phyloP scores from a whole-genome alignment of 2,329 filamentous ascomycete species.

The Orbilia oligospora region DNA sequence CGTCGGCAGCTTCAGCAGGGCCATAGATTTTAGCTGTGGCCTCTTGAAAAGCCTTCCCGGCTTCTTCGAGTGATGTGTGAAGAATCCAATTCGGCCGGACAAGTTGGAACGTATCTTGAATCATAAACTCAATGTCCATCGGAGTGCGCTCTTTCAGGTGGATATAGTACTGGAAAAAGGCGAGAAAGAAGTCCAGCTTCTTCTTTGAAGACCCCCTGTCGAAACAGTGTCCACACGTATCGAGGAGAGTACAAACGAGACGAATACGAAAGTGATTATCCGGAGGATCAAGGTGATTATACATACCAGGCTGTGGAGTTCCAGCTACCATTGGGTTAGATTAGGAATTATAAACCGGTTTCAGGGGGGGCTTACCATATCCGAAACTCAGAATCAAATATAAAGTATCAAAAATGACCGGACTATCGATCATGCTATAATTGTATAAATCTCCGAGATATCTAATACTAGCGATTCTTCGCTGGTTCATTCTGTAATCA shows the following conservation, averaged over 20 bases:
- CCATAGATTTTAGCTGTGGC: conserved; percentile 94
- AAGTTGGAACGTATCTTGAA: conserved; percentile 89
- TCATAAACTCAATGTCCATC: conserved; percentile 97
- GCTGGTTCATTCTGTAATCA: conserved; percentile 97
- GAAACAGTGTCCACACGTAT: conserved; percentile 97
- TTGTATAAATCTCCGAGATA: conserved; percentile 98
- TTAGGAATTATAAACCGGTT: conserved; percentile 30
- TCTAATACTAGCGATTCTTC: conserved; percentile 93
- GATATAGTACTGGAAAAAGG: conserved; percentile 97
- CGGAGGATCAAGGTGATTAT: conserved; percentile 84
- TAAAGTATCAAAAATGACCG: conserved; percentile 93
- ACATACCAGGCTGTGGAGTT: conserved; percentile 81
- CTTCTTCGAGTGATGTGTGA: conserved; percentile 83
- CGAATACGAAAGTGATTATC: conserved; percentile 98
- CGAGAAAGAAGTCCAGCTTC: conserved; percentile 97
- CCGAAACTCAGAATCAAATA: conserved; percentile 96
- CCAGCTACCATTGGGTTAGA: conserved; percentile 72
- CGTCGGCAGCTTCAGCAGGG: conserved; percentile 80
- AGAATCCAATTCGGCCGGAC: conserved; percentile 95
- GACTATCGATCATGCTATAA: conserved; percentile 95
- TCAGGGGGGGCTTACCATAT: conserved; percentile 72
- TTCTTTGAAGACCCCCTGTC: conserved; percentile 93
- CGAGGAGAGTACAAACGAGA: conserved; percentile 87
- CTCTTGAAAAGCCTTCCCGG: conserved; percentile 84
- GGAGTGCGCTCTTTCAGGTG: conserved; percentile 89